phyloP scores from a whole-genome alignment of 148 eudicot species.

The Camellia sinensis region DNA sequence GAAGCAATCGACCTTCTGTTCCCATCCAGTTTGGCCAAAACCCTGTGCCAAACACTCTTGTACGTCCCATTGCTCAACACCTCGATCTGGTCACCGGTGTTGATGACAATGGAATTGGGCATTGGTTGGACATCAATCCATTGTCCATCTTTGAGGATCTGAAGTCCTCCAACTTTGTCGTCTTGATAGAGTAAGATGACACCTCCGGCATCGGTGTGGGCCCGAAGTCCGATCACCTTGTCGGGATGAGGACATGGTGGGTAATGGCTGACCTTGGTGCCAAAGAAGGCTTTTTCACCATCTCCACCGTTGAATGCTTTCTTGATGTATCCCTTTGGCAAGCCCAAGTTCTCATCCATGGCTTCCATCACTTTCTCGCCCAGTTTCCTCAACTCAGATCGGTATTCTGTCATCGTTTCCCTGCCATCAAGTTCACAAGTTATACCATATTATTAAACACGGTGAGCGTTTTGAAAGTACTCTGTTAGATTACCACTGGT shows the following conservation, averaged over 20 bases:
- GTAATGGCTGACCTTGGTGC: slow-evolving; percentile 93
- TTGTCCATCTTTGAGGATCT: slow-evolving; percentile 67
- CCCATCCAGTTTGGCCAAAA: slow-evolving; percentile 47
- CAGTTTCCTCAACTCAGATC: slow-evolving; percentile 62
- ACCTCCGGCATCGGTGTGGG: slow-evolving; percentile 97
- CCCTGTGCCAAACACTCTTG: slow-evolving; percentile 88
- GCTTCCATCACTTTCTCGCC: slow-evolving; percentile 66
- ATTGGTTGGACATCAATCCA: slow-evolving; percentile 88
- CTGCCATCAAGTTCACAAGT: slow-evolving; percentile 36
- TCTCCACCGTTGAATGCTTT: slow-evolving; percentile 51
- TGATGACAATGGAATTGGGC: slow-evolving; percentile 71
- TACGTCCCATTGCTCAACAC: slow-evolving; percentile 84
- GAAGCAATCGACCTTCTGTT: slow-evolving; percentile 80
- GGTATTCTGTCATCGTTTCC: slow-evolving; percentile 81
- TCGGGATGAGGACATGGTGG: slow-evolving; percentile 91
- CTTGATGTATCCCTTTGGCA: slow-evolving; percentile 78
- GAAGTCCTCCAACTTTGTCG: slow-evolving; percentile 60
- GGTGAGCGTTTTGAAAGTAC: too few species aligned
- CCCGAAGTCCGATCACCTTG: slow-evolving; percentile 58
- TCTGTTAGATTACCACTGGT: too few species aligned
- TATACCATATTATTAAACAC: background rate
- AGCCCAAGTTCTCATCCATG: slow-evolving; percentile 87
- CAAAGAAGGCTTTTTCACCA: slow-evolving; percentile 63
- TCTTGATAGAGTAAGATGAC: slow-evolving; percentile 89
- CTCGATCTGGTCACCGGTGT: slow-evolving; percentile 91